phyloP scores from a whole-genome alignment of 2,329 filamentous ascomycete species.

The Monosporascus sp. region DNA sequence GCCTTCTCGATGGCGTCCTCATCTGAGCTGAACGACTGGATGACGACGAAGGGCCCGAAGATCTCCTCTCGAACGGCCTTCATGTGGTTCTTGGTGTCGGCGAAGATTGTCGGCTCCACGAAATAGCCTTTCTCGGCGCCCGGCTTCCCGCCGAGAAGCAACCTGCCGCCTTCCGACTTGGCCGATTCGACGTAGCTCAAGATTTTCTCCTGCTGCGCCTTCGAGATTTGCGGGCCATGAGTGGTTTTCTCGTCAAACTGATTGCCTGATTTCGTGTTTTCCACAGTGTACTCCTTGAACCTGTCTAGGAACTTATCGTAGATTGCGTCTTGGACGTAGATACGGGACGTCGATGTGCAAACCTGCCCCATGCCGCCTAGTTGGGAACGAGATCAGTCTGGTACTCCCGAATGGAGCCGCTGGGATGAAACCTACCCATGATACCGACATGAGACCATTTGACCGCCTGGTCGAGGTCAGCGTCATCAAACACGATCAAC shows the following conservation, averaged over 20 bases:
- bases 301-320: constrained; percentile 58
- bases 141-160: constrained; percentile 54
- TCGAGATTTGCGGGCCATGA: constrained; percentile 71
- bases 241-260: constrained; percentile 65
- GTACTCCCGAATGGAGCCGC: not conserved
- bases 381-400: not conserved
- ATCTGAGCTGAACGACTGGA: constrained; percentile 38
- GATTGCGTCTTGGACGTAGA: constrained; percentile 57
- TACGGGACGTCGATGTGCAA: constrained; percentile 60
- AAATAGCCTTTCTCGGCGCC: constrained; percentile 41
- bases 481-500: constrained; percentile 59
- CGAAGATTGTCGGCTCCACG: constrained; percentile 41
- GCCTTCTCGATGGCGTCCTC: constrained; percentile 37
- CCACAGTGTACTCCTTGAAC: constrained; percentile 56
- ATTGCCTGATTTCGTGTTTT: constrained; percentile 61
- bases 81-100: constrained; percentile 36
- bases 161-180: constrained; percentile 62
- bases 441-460: constrained; percentile 50
- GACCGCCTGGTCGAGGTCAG: constrained; percentile 62
- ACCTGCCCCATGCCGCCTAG: constrained; percentile 48
- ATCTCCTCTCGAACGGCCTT: constrained; percentile 41
- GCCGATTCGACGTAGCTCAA: constrained; percentile 65
- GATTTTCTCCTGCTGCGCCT: constrained; percentile 64
- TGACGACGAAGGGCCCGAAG: constrained; percentile 41
- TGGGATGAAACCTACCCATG: constrained; percentile 41